Percentiles rank a stretch among this genome's conserved stretches.
Evolutionary conservation across 2,329 filamentous ascomycete species (phyloP).

Genomic region (Sphaerulina vaccinii): DNA sequence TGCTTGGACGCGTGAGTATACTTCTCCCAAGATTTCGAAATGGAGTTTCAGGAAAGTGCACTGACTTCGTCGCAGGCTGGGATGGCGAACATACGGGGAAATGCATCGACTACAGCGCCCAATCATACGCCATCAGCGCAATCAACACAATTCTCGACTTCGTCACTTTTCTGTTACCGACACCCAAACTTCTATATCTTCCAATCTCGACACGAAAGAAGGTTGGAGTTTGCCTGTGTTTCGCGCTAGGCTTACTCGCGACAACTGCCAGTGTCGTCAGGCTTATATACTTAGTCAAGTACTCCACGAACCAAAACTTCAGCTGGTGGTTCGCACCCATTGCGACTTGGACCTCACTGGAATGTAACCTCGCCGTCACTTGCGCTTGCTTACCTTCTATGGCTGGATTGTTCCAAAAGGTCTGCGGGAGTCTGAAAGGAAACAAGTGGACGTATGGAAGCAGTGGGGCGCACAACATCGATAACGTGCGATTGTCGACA

Average conservation of each 20-base stretch:
- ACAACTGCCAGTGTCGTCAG: conserved; percentile 20
- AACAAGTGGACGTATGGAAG: conserved; percentile 4
- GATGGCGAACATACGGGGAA: conserved; percentile 4
- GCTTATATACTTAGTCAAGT: conserved; percentile 10
- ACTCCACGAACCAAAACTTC: conserved; percentile 8
- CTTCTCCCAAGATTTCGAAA: not conserved
- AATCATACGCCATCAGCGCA: conserved; percentile 12
- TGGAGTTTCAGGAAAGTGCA: not conserved
- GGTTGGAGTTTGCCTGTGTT: conserved; percentile 9
- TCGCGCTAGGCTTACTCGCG: conserved; percentile 23
- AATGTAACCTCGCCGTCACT: conserved; percentile 19
- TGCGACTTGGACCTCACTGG: conserved; percentile 17
- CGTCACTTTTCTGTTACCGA: conserved; percentile 9
- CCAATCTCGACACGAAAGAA: conserved; percentile 9
- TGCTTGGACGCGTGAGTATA: conserved; percentile 10
- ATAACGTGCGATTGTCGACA: conserved; percentile 8
- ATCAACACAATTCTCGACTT: conserved; percentile 9
- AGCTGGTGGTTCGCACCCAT: conserved; percentile 16
- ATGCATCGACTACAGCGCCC: conserved; percentile 7
- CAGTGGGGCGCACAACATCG: not conserved
- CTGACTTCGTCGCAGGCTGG: not conserved
- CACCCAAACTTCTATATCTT: conserved; percentile 6
- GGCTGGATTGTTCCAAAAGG: conserved; percentile 13
- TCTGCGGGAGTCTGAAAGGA: no score
- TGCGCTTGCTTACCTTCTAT: conserved; percentile 23